Conservation (phyloP, 1,284 basidiomycete genomes). For the Cryptococcus wingfieldii region DNA sequence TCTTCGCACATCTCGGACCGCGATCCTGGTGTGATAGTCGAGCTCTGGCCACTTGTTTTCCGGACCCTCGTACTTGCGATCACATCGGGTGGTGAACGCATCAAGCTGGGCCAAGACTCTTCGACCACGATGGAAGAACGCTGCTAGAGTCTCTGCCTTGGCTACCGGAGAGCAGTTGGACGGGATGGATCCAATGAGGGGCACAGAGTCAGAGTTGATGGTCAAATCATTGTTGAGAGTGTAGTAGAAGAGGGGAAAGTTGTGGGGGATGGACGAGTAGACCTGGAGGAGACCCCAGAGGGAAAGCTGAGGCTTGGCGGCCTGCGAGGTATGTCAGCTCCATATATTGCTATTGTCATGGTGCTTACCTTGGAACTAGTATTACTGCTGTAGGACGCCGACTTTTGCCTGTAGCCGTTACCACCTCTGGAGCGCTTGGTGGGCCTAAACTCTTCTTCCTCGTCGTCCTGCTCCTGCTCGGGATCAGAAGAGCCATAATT, state of each 20-base stretch:
- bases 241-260: constrained; percentile 47
- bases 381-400: constrained; percentile 13
- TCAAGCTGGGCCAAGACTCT: constrained; percentile 44
- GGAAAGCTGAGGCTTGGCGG: constrained; percentile 23
- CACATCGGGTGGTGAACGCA: constrained; percentile 42
- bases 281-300: constrained; percentile 36
- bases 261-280: constrained; percentile 36
- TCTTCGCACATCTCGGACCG: constrained; percentile 42
- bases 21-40: constrained; percentile 36
- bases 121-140: constrained; percentile 41
- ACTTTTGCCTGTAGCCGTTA: constrained; percentile 13
- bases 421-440: constrained; percentile 25
- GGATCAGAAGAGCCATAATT: constrained; percentile 26
- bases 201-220: constrained; percentile 44
- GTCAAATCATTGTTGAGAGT: constrained; percentile 42
- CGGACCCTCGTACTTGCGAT: constrained; percentile 41
- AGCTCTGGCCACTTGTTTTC: constrained; percentile 38
- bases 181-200: constrained; percentile 46
- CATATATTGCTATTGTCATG: not conserved
- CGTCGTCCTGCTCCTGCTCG: constrained; percentile 20
- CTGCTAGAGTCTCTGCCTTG: constrained; percentile 38
- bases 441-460: constrained; percentile 40
- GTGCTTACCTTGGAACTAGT: not conserved
- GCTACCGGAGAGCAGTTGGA: constrained; percentile 30
- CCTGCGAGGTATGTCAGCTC: not conserved